A percentile compares a stretch with the other conserved stretches of the same genome.
phyloP scores from a whole-genome alignment of 2,329 filamentous ascomycete genomes.

The Salinomyces thailandicus region DNA sequence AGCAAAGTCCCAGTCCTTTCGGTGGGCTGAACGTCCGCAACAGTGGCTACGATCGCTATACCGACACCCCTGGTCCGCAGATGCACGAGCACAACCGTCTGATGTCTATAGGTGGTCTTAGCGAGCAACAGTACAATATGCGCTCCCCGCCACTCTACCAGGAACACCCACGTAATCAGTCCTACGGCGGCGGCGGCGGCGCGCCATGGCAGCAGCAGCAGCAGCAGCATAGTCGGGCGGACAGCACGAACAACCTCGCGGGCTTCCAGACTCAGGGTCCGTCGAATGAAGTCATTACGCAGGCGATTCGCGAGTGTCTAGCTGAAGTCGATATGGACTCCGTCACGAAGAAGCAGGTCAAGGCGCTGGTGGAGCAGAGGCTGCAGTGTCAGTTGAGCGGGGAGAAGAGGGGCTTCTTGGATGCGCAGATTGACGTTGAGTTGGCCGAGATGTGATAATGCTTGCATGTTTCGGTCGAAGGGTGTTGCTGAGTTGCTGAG shows the following conservation, averaged over 20 bases:
- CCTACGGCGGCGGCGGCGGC: not conserved
- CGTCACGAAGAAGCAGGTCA: constrained; percentile 93
- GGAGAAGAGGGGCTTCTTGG: constrained; percentile 80
- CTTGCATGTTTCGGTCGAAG: no score
- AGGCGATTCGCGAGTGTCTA: constrained; percentile 74
- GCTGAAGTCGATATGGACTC: constrained; percentile 84
- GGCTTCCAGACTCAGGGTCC: constrained; percentile 57
- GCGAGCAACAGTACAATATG: constrained; percentile 31
- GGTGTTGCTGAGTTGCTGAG: no score
- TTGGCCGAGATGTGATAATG: constrained; percentile 89
- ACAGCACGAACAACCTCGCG: constrained; percentile 32
- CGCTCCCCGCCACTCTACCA: constrained; percentile 12
- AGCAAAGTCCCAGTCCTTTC: constrained; percentile 65
- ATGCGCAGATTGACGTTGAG: constrained; percentile 85
- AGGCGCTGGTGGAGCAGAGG: constrained; percentile 81
- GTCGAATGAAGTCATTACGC: constrained; percentile 68
- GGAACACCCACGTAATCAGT: constrained; percentile 5
- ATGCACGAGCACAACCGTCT: constrained; percentile 36
- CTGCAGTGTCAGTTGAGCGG: constrained; percentile 80
- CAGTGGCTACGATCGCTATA: constrained; percentile 53
- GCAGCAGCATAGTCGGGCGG: constrained; percentile 19
- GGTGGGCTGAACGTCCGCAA: constrained; percentile 57
- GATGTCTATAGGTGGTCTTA: constrained; percentile 50
- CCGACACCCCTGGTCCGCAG: constrained; percentile 47
- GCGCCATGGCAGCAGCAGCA: constrained; percentile 11